Evolutionary conservation across 306 rosid genomes (phyloP).

Genomic region (Rosa rugosa): DNA sequence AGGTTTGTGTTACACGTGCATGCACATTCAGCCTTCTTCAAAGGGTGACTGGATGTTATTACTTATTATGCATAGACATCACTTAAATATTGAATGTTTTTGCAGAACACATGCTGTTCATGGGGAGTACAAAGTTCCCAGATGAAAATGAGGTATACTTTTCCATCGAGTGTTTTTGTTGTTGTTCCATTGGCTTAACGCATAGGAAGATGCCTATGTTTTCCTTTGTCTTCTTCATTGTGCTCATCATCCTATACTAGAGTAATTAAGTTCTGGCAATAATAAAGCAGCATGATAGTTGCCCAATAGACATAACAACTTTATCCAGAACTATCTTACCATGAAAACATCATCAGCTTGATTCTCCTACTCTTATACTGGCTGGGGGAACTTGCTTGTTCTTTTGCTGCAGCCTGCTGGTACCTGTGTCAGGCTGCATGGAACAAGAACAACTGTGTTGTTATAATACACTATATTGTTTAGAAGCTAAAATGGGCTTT

Average conservation of each 20-base stretch:
- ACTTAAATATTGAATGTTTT: constrained; percentile 17
- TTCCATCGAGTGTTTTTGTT: constrained; percentile 15
- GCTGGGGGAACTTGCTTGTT: background rate
- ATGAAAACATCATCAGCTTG: too few species aligned
- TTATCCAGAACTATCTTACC: background rate
- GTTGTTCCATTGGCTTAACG: background rate
- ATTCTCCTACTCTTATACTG: background rate
- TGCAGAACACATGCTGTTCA: constrained; percentile 99
- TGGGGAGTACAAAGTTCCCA: constrained; percentile 91
- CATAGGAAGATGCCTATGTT: background rate
- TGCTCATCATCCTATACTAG: background rate
- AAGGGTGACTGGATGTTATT: background rate
- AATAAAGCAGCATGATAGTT: too few species aligned
- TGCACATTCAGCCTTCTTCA: background rate
- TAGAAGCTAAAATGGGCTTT: background rate
- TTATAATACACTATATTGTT: too few species aligned
- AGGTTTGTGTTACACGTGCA: constrained; percentile 42
- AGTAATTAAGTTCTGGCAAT: too few species aligned
- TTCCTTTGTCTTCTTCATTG: background rate
- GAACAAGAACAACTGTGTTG: too few species aligned
- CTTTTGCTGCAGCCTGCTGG: background rate
- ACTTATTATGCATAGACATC: constrained; percentile 2
- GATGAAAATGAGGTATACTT: constrained; percentile 94
- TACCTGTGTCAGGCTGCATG: background rate
- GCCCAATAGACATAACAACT: too few species aligned